Base-by-base conservation (phyloP, 2,329 filamentous ascomycete species). In the Aspergillus sp. region DNA sequence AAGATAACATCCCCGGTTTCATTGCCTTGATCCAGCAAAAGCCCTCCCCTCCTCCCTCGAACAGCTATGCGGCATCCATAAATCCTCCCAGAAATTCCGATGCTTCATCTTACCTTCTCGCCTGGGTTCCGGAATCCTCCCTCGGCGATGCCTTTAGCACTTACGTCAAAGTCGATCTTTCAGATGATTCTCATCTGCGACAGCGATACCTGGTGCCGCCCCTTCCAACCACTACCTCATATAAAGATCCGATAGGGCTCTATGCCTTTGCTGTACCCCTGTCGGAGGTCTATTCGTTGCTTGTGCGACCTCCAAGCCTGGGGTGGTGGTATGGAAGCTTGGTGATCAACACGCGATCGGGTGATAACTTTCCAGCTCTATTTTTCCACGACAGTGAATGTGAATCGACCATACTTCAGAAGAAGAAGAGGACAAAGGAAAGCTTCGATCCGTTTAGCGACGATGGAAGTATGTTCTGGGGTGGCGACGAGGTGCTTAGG, bases 331-430 rank as follows among this genome's bases (percentile, higher is more conserved):
- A 94, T 64, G 93, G 93, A 30, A 95, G 90, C 50, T 70, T 98
- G 27, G 85, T 98, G 45, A 88, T 98, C 71, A 98, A 98, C 64
- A 89, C 88, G 1, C 77, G 87, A 9, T 83, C 86, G 1, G 94
- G 94, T 4, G 90, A 97, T 62, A 93, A 88, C 62, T 95, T 97
- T 54, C 93, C 93, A 0, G 90, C 93, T 0, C 73, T 98, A 1
- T 98, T 98, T 71, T 98, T 98, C 70, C 93, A 98, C 64, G 93
- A 98, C 60, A 90, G 83, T 50, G 93, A 98, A 71, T 98, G 93
- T 60, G 87, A 95, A 68, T 94, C 87, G 42, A 98, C 93, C 0
- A 95, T 97, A 19, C 69, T 94, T 44, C 91, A 97, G 67, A 89
- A 94, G 71, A 95, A 93, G 76, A 88, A 85, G 68, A 74, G 88